Base-by-base conservation (phyloP, 2,329 filamentous ascomycete species). In the Phyllosticta paracitricarpa region DNA sequence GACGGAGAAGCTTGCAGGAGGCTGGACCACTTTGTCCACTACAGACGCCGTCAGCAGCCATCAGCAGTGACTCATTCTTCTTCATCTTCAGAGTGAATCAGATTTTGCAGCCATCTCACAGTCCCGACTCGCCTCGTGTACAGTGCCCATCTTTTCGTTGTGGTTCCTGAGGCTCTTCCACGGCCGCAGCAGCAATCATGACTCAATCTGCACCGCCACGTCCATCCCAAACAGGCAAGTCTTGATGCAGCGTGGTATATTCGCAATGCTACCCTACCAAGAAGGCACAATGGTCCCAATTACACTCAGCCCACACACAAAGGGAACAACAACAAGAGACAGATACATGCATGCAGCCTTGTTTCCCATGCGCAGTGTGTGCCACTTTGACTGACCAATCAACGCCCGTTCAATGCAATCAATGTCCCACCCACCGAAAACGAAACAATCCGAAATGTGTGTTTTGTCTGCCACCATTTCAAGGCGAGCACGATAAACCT, bases 181-280 rank as follows among this genome's bases (percentile, higher is more conserved):
- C 6, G 7, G 4, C 40, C 12, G 17, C 40, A 48, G 6, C 19
- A 40, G 30, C 54, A 25, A 30, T 48, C 54, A 56, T 56, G 54
- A 56, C 33, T 56, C 54, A 56, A 35, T 33, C 40, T 48, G 40
- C 40, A 48, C 40, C 40, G 40, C 40, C 54, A 40, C 30, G 22
- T 56, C 40, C 40, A 56, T 33, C 54, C 54, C 14, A 56, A 56
- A 56, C 54, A 56, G 54, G 54, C 54, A 56, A 56, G 19, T 56
- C 54, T 48, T n/a, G 40, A 19, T n/a, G 40, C 40, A n/a, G 14
- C 40, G 40, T 19, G 40, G 14, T 19, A 48, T 48, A 48, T n/a
- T 19, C 40, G 40, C 40, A 4, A 48, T 48, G 40, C 40, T 48
- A n/a, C 40, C n/a, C 14, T 17, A 48, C 4, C 40, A 22, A 22